phyloP scores from a whole-genome alignment of 805 yeast species.

The Grigorovia transvaalensis region DNA sequence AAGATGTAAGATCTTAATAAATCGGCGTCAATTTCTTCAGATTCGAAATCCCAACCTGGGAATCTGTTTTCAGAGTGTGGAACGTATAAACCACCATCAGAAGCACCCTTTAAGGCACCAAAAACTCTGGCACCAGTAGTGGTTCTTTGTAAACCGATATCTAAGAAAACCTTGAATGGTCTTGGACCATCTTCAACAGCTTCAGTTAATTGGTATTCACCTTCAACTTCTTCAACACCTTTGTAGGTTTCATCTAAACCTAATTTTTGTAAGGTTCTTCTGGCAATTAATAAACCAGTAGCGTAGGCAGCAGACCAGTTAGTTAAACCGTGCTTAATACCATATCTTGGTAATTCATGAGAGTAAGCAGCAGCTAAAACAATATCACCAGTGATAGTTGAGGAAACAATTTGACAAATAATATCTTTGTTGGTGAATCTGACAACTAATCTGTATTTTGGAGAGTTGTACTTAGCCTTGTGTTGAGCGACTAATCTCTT shows the following conservation, averaged over 20 bases:
- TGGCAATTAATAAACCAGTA: slow-evolving; percentile 94
- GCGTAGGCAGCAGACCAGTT: slow-evolving; percentile 99
- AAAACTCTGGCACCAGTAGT: slow-evolving; percentile 99
- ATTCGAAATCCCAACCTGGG: slow-evolving; percentile 99
- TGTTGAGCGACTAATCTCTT: slow-evolving; percentile 99
- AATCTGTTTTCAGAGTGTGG: slow-evolving; percentile 99
- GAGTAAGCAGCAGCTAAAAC: slow-evolving; percentile 97
- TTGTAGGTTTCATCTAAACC: slow-evolving; percentile 96
- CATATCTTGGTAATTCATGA: slow-evolving; percentile 96
- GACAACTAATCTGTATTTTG: slow-evolving; percentile 98
- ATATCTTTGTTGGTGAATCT: slow-evolving; percentile 99
- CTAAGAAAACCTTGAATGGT: slow-evolving; percentile 99
- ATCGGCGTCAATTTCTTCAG: slow-evolving; percentile 97
- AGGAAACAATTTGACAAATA: slow-evolving; percentile 93
- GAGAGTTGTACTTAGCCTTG: slow-evolving; percentile 99
- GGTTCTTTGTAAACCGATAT: slow-evolving; percentile 99
- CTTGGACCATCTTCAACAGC: slow-evolving; percentile 99
- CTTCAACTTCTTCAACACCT: slow-evolving; percentile 99
- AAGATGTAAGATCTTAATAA: slow-evolving; percentile 96
- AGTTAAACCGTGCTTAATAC: slow-evolving; percentile 96
- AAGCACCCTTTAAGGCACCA: slow-evolving; percentile 99
- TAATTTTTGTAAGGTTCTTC: slow-evolving; percentile 96
- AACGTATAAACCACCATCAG: slow-evolving; percentile 98
- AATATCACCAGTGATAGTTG: slow-evolving; percentile 93
- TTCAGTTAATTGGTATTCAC: slow-evolving; percentile 97